Conservation (phyloP, 495 filamentous ascomycete species). For the Haplographium delicatum region DNA sequence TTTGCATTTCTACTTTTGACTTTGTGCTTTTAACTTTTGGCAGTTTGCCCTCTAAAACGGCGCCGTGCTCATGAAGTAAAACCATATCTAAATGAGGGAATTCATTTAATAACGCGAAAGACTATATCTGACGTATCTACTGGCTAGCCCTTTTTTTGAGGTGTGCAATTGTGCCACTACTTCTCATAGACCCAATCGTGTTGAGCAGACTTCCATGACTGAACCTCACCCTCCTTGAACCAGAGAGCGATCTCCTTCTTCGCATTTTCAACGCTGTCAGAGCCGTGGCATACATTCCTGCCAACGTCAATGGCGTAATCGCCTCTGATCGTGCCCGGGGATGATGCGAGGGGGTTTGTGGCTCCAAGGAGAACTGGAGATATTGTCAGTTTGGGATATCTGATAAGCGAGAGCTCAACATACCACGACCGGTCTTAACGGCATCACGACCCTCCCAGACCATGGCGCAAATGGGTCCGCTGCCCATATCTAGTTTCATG, state of each 20-base stretch:
- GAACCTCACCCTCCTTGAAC: conserved; percentile 83
- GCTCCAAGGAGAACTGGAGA: conserved; percentile 77
- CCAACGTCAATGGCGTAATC: conserved; percentile 62
- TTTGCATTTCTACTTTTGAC: too few relatives aligned
- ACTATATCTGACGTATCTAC: conserved; percentile 4
- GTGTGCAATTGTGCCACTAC: too few relatives aligned
- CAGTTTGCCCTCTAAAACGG: too few relatives aligned
- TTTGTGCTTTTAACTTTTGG: too few relatives aligned
- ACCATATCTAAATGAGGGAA: too few relatives aligned
- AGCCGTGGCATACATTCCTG: conserved; percentile 99
- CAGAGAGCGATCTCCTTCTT: conserved; percentile 99
- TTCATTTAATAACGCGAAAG: too few relatives aligned
- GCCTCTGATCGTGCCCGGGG: conserved; percentile 95
- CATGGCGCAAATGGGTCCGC: conserved; percentile 96
- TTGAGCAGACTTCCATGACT: conserved; percentile 72
- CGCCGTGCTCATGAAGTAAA: too few relatives aligned
- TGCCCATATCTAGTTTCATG: conserved; percentile 78
- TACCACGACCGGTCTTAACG: conserved; percentile 95
- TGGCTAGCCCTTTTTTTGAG: too few relatives aligned
- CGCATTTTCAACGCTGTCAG: conserved; percentile 95
- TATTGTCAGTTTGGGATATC: conserved; percentile 17
- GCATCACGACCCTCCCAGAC: conserved; percentile 97
- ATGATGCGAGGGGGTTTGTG: conserved; percentile 92
- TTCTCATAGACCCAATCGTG: conserved; percentile 97
- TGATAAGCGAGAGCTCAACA: conserved; percentile 22